Base-by-base conservation (phyloP, 306 rosid genomes). In the Luffa acutangula region DNA sequence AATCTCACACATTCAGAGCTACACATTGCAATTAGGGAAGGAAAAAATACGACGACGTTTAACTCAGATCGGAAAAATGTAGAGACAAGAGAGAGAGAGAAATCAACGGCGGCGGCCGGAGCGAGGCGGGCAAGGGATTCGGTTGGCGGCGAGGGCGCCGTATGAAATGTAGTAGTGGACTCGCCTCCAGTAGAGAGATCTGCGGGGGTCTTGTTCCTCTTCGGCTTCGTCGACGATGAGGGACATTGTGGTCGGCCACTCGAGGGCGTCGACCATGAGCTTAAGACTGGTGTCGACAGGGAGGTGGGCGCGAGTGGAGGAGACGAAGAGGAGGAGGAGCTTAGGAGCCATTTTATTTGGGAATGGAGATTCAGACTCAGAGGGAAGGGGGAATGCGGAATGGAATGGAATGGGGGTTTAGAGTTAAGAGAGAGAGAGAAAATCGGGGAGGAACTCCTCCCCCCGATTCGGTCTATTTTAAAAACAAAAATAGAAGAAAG, bases 111-210 rank as follows among this genome's bases (percentile, higher is more conserved):
- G 93, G 81, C 98, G 83, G 0, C 98, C 98, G 1, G 98, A 94
- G 42, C 98, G 94, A 7, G 98, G 97, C 4, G 98, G 97, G 74
- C 98, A 94, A 0, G 97, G 98, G 85, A 94, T 88, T 66, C 97
- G 82, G 78, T 94, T 91, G 3, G 98, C 98, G 0, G 98, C 73
- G 17, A 94, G 97, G 0, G 98, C 98, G 12, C 97, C 97, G 70
- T 94, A 94, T 2, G 98, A 94, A 21, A 94, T 94, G 84, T 88
- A 94, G 85, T 91, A 89, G 82, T 51, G 89, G 79, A 84, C 72
- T 46, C 89, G 80, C 4, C 80, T 7, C 98, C 98, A 94, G 87
- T 87, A 91, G 74, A 94, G 84, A 12, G 98, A 90, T 89, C 98
- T 88, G 12, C 97, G 87, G 3, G 79, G 7, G 83, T 89, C 0